A percentile compares a stretch with the other conserved stretches of the same genome.
These are phyloP conservation scores for Mortierella sp. DNA, from an alignment of 371 early-diverging fungal species.

Conservation along the genomic window DNA sequence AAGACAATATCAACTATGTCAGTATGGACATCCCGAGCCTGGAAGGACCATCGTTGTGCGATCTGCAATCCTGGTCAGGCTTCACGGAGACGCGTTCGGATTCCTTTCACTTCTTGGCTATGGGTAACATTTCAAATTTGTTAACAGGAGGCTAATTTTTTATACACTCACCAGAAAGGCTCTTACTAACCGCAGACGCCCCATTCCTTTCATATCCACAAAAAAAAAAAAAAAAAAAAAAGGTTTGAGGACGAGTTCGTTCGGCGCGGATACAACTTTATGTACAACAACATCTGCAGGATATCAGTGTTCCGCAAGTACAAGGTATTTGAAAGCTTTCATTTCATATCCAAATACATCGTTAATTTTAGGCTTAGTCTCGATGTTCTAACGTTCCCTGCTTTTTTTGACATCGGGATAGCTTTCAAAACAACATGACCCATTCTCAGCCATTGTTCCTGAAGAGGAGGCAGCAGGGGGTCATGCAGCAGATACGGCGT, in stretches of 20 bases:
- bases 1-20: constrained; percentile 47
- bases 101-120: constrained; percentile 44
- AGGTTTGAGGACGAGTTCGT: constrained; percentile 52
- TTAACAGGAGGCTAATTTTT: too few relatives aligned
- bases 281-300: constrained; percentile 52
- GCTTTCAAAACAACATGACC: constrained; percentile 44
- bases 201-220: too few relatives aligned
- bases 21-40: constrained; percentile 51
- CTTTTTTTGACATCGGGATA: constrained; percentile 7
- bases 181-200: too few relatives aligned
- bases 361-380: too few relatives aligned
- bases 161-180: not conserved
- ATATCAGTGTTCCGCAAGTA: constrained; percentile 52
- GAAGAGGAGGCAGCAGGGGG: constrained; percentile 23
- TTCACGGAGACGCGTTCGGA: constrained; percentile 47
- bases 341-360: too few relatives aligned
- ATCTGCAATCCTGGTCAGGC: constrained; percentile 50
- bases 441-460: constrained; percentile 41
- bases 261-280: constrained; percentile 47
- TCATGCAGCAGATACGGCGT: constrained; percentile 15
- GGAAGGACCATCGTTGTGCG: constrained; percentile 48
- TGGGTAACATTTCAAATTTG: constrained; percentile 26
- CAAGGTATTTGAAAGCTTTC: constrained; percentile 24
- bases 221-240: too few relatives aligned
- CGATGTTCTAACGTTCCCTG: not conserved